Percentiles rank a stretch among this genome's conserved stretches.
Conservation (phyloP, 2,329 filamentous ascomycete species). For the Penicillium sp. region DNA sequence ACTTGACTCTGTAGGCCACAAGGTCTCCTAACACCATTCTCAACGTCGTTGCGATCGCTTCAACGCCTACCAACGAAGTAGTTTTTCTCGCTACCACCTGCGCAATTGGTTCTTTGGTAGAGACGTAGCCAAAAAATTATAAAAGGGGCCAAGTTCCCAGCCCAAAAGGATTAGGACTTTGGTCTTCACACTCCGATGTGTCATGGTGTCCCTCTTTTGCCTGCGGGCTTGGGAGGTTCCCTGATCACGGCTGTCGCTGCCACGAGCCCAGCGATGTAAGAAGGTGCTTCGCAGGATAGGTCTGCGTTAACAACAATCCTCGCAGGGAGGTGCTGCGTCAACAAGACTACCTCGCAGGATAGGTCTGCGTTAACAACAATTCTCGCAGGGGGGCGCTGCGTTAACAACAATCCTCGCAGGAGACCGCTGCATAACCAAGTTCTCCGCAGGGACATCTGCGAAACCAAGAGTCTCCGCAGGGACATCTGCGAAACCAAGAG, state of each 20-base stretch:
- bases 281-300: too few relatives aligned
- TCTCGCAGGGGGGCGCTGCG: neutral
- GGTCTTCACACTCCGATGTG: neutral
- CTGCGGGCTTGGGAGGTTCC: neutral
- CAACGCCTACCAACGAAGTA: neutral
- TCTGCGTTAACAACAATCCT: too few relatives aligned
- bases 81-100: neutral
- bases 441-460: too few relatives aligned
- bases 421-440: too few relatives aligned
- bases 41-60: neutral
- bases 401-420: neutral
- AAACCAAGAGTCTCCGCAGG: too few relatives aligned
- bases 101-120: neutral
- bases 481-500: too few relatives aligned
- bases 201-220: neutral
- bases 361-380: too few relatives aligned
- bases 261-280: too few relatives aligned
- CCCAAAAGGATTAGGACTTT: conserved; percentile 1
- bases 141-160: neutral
- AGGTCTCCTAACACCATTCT: neutral
- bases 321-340: too few relatives aligned
- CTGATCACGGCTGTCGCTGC: conserved; percentile 1
- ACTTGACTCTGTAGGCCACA: conserved; percentile 2
- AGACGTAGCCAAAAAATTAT: neutral
- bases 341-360: too few relatives aligned